Evolutionary conservation across 2,329 filamentous ascomycete genomes (phyloP), one percentile per base, ranked within the genome.

Genomic region (Pseudogymnoascus sp.): DNA sequence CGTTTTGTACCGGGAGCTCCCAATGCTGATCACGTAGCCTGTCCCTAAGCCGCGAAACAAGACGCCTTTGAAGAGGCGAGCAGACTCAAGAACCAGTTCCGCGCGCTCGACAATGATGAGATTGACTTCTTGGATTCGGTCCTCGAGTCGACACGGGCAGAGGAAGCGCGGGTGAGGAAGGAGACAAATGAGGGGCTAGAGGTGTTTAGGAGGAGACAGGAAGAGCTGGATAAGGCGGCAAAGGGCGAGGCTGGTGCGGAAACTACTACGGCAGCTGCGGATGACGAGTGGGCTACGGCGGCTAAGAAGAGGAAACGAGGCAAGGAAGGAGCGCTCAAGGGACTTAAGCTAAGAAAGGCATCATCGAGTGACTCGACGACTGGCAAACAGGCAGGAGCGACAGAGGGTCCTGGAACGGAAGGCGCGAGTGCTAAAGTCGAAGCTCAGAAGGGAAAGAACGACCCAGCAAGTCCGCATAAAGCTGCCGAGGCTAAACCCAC

Each of bases 51-150:
- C 67, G 89, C 89, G 64, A 93, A 93, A 75, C 89, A 93, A 76
- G 89, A 90, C 18, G 89, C 87, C 7, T 91, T 92, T 73, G 90
- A 92, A 73, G 90, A 93, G 74, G 81, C 87, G 66, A 83, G 82
- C 66, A 82, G 82, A 67, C 78, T 93, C 61, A 84, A 85, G 71
- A 90, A 93, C 70, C 90, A 93, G 77, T 93, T 92, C 73, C 84
- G 87, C 40, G 81, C 88, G 2, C 80, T 95, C 31, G 88, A 93
- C 72, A 89, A 91, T 65, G 89, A 92, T 72, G 90, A 93, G 77
- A 81, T 89, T 60, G 89, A 89, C 18, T 93, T 91, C 68, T 76
- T 95, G 60, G 85, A 88, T 56, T 82, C 82, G 53, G 80, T 89
- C 40, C 70, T 77, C 59, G 79, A 78, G 61, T 75, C 76, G 62